Evolutionary conservation across 2,329 filamentous ascomycete species (phyloP).

Genomic region (Cercospora janseana): DNA sequence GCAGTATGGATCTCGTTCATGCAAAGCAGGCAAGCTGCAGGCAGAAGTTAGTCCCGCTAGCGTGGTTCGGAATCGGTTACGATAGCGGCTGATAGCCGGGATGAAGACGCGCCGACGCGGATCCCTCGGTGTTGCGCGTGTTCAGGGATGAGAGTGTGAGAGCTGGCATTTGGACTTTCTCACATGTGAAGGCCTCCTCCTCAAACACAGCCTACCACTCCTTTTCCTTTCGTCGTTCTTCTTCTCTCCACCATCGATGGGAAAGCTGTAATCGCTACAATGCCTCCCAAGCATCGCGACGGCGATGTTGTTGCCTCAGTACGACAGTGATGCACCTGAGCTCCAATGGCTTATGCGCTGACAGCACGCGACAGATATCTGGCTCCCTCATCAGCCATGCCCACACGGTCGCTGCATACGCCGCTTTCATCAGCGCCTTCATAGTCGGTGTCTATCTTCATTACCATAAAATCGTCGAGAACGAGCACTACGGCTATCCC

Average conservation of each 20-base stretch:
- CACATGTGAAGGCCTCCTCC: constrained; percentile 15
- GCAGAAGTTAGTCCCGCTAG: constrained; percentile 8
- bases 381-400: constrained; percentile 87
- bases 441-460: constrained; percentile 75
- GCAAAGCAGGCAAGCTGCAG: constrained; percentile 3
- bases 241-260: constrained; percentile 13
- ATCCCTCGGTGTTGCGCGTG: constrained; percentile 4
- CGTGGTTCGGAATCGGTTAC: background rate
- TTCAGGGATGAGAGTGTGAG: background rate
- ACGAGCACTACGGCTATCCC: constrained; percentile 70
- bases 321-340: constrained; percentile 31
- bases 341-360: background rate
- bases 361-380: constrained; percentile 54
- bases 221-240: constrained; percentile 10
- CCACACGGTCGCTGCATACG: constrained; percentile 81
- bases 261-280: constrained; percentile 33
- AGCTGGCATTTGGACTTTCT: constrained; percentile 1
- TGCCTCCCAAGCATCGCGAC: constrained; percentile 62
- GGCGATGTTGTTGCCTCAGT: constrained; percentile 62
- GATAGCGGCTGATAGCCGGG: background rate
- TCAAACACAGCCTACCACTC: constrained; percentile 7
- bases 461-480: constrained; percentile 95
- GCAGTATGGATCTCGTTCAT: background rate
- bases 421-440: constrained; percentile 82
- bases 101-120: background rate